Base-by-base conservation (phyloP, 116 monocot genomes). In the Zostera marina region DNA sequence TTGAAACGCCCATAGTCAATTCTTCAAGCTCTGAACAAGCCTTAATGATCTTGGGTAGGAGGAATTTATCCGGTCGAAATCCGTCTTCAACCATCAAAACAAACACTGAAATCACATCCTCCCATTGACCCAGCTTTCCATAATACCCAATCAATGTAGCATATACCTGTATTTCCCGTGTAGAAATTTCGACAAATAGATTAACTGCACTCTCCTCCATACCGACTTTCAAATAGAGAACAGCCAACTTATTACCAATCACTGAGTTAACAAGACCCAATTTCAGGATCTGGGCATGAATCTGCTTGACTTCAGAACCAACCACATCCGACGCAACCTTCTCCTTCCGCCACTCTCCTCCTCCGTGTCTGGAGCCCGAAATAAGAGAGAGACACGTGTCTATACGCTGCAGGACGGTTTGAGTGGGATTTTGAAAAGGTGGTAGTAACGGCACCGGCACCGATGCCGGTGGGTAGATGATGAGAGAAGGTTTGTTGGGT, bases 51-150 rank as follows among this genome's bases (percentile, higher is more conserved):
- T 69, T 79, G 19, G 84, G 77, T 13, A 76, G 23, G n/a, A 80
- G 76, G 63, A 84, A 84, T 60, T 57, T 76, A 60, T 84, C 84
- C 9, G 84, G 84, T n/a, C 46, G 60, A 20, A 72, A 22, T 9
- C 56, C 73, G 16, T 72, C 80, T 8, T 45, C 46, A 7, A 76
- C 49, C 79, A 80, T 80, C 1, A 17, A 42, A 26, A 42, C 43
- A 21, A 84, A 77, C 22, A 59, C 58, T 16, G n/a, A 52, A 10
- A 73, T 5, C 10, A 59, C 73, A 23, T 65, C 69, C 17, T 39
- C 56, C 78, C 78, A 78, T 5, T 14, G 38, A 47, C 55, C 41
- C 42, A 57, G 12, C 13, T 66, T 25, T 3, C 32, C 25, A 14
- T 54, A 62, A 24, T 69, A 40, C 1, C 62, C 61, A 2, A 78